Evolutionary conservation across 176 grass and related monocot species (phyloP), one percentile per base, ranked within the genome.

Genomic region (Calamus simplicifolius): DNA sequence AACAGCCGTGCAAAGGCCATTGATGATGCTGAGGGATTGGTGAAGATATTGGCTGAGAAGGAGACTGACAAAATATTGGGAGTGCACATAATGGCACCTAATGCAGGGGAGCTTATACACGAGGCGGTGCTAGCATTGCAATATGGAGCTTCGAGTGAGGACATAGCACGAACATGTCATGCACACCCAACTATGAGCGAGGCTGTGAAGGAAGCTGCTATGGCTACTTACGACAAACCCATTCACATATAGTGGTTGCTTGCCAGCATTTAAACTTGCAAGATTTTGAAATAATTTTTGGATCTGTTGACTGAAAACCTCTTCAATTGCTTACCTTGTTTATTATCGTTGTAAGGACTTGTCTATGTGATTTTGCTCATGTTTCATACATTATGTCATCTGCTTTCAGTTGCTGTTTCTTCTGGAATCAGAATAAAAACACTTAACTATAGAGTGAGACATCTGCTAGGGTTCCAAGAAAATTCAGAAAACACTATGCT

Each of bases 1-100:
- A 95, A 90, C 74, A 86, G 82, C 52, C 82, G 80, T 23, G 86
- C 90, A 3, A 95, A 87, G 64, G 90, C 86, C 7, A 89, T 95
- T 26, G 82, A 95, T 51, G 80, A 95, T 30, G 90, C 77, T 4
- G 90, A 89, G 49, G 90, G 86, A 4, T 67, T 89, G 56, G 90
- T 89, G 62, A 95, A 95, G 74, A 88, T 95, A 18, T 28, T 89
- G 56, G 75, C 82, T 8, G 82, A 95, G 48, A 89, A 95, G 57
- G 86, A 89, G 51, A 87, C 86, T 2, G 86, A 95, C 55, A 95
- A 74, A 62, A 81, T 95, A 18, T 71, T 89, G 0, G 90, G 86
- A 1, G 86, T 87, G 29, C 90, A 95, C 56, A 89, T 95, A 23
- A 95, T 95, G 86, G 59, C 90, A 28, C 86, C 86, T 2, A 79